Evolutionary conservation across 1,284 basidiomycete species (phyloP), one percentile per base, ranked within the genome.

Genomic region (Cutaneotrichosporon sp.): DNA sequence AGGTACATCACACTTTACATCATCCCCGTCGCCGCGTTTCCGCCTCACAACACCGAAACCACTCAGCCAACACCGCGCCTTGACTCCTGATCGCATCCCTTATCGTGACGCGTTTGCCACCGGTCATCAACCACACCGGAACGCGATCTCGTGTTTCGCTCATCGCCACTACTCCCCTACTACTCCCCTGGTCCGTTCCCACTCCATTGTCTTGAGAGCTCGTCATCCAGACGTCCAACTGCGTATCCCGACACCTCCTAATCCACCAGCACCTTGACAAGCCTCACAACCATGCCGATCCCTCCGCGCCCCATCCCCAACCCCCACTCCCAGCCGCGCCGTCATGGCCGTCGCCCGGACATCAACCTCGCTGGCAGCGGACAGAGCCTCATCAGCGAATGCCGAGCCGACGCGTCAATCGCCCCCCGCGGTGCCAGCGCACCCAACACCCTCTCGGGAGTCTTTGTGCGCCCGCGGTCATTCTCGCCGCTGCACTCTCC

Each of bases 231-330:
- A n/a, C n/a, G n/a, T n/a, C 19, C 46, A 9, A 9, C n/a, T 32
- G 26, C 10, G 16, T 27, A 27, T 34, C 37, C 20, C 27, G 19
- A 8, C 25, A 43, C 41, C 17, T 43, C 26, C 25, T 29, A 17
- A 38, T 22, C 24, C 46, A 4, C 31, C 46, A 37, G 4, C 37
- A 16, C 16, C 24, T 19, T 5, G 2, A 7, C 11, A 16, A 26
- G 25, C 25, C 6, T 9, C 41, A 17, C 51, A 27, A 34, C 48
- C 41, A 66, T 68, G 66, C 65, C 66, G 20, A 62, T 72, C 53
- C 67, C 67, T 38, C 61, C 68, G 16, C 59, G 65, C 44, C 61
- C 67, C 35, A 63, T 67, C 55, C 65, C 62, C 26, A 49, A 61
- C 39, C 43, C 49, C 46, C 34, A 46, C 22, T 26, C 49, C 44